A percentile compares a stretch with the other conserved stretches of the same genome.
phyloP scores from a whole-genome alignment of 192 early-diverging fungal genomes.

The Diversispora eburnea region DNA sequence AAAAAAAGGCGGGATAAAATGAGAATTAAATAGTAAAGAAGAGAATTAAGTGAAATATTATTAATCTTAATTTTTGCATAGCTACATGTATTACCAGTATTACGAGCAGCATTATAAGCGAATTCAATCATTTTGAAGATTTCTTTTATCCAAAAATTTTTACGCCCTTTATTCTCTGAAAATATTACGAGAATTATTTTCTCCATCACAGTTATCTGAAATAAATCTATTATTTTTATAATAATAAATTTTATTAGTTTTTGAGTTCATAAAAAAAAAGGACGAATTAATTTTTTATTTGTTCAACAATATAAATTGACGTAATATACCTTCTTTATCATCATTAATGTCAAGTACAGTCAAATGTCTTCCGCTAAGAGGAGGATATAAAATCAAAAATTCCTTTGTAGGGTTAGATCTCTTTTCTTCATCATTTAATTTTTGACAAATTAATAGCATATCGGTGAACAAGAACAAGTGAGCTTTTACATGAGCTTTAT shows the following conservation, averaged over 20 bases:
- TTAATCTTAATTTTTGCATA: too few species aligned
- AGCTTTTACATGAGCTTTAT: conserved; percentile 32
- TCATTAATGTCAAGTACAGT: conserved; percentile 1
- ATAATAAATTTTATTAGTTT: background rate
- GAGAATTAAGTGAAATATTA: too few species aligned
- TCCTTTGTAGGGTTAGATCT: background rate
- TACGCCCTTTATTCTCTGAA: background rate
- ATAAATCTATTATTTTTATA: background rate
- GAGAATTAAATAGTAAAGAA: too few species aligned
- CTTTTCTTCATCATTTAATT: background rate
- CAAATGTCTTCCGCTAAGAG: background rate
- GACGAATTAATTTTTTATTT: background rate
- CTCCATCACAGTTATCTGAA: background rate
- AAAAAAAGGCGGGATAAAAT: too few species aligned
- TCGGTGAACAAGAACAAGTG: conserved; percentile 47
- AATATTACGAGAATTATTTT: background rate
- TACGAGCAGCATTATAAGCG: background rate
- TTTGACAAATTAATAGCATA: conserved; percentile 42
- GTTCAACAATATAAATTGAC: background rate
- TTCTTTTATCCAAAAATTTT: background rate
- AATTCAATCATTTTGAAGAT: background rate
- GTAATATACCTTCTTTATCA: background rate
- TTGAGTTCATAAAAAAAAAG: background rate
- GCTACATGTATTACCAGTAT: background rate
- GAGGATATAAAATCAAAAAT: background rate